Evolutionary conservation across 1,284 basidiomycete species (phyloP), one percentile per base, ranked within the genome.

Genomic region (Volvariella volvacea): DNA sequence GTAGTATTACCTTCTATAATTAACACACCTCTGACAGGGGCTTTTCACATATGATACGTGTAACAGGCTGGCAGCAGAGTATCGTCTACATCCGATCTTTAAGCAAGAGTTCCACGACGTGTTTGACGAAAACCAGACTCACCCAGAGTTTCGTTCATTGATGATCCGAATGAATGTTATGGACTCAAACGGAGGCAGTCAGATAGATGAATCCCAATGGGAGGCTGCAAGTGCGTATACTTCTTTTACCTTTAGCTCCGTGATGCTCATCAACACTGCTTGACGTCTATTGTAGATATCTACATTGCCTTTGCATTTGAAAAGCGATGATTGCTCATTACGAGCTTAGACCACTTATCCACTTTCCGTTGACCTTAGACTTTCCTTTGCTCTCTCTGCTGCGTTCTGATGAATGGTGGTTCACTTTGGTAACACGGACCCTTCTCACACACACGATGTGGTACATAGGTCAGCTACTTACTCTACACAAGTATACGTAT

Each of bases 181-280:
- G 36, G 83, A 95, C 57, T 62, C 71, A 16, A 71, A 85, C 37
- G 93, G 92, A 2, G 86, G 87, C 63, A 92, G 88, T 53, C 71
- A 88, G 44, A 94, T 97, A 88, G 81, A 92, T 52, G 83, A 86
- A 52, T 85, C 91, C 54, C 92, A 97, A 63, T 95, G 93, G 90
- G 92, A 95, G 57, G 93, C 93, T 50, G 90, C 92, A 14, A 95
- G 93, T 96, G 63, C 66, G 92, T 17, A 31, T 44, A 30, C 32
- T 42, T 12, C 25, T 28, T 12, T 28, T 12, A 6, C 22, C 12
- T 20, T 3, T 20, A 31, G 17, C 2, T 3, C 16, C 2, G 22
- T 42, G 38, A 41, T 36, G 40, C 31, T 50, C 45, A 19, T 17
- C 4, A 12, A 31, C 38, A 39, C 8, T 15, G 19, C 20, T 28